A percentile compares a stretch with the other conserved stretches of the same genome.
These are phyloP conservation scores for Yarrowia porcina DNA, from an alignment of 805 yeast species.

Conservation along the genomic window DNA sequence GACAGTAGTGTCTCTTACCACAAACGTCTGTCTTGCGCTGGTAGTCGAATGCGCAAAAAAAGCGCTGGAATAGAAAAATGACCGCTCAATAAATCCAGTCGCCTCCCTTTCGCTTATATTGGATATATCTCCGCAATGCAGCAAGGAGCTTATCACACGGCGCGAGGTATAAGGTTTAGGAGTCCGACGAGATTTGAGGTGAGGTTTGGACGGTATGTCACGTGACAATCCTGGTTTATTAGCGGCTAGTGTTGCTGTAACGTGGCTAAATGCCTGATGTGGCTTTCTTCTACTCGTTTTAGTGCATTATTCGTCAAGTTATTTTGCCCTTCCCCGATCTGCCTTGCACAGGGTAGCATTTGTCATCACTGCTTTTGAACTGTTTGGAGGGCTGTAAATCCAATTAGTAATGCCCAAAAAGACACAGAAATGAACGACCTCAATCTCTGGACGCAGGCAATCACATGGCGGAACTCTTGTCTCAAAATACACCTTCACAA, in stretches of 20 bases:
- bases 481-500: neutral
- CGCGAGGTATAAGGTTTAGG: neutral
- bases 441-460: neutral
- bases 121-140: slow-evolving; percentile 11
- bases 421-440: too few species aligned
- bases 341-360: neutral
- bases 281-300: neutral
- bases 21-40: too few species aligned
- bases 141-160: slow-evolving; percentile 19
- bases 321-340: neutral
- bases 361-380: slow-evolving; percentile 1
- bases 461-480: neutral
- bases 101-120: neutral
- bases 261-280: neutral
- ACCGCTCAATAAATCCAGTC: too few species aligned
- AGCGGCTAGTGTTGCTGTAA: too few species aligned
- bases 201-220: too few species aligned
- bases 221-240: too few species aligned
- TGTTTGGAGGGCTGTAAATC: neutral
- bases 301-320: neutral
- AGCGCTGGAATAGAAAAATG: neutral
- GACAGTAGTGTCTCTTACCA: too few species aligned
- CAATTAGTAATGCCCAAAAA: neutral
- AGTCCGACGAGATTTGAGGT: neutral
- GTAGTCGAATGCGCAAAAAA: neutral